These are phyloP conservation scores for Kwoniella newhampshirensis DNA, from an alignment of 768 basidiomycete genomes.

Conservation along the genomic window DNA sequence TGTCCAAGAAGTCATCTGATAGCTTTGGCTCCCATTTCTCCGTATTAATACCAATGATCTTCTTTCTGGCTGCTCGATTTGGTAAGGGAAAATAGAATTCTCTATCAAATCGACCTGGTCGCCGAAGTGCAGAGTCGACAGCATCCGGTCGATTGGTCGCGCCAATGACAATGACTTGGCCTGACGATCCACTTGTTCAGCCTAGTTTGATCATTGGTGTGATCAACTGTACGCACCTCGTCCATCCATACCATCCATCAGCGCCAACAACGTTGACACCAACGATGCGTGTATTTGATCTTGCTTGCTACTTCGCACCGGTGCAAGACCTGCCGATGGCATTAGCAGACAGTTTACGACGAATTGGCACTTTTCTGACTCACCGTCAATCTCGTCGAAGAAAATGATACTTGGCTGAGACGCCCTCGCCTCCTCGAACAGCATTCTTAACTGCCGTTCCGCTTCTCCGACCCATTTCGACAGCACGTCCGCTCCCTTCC, in stretches of 20 bases:
- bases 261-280: conserved; percentile 87
- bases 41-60: conserved; percentile 88
- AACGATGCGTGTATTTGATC: conserved; percentile 99
- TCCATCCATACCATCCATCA: conserved; percentile 99
- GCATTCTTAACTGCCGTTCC: conserved; percentile 85
- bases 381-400: conserved; percentile 97
- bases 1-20: conserved; percentile 60
- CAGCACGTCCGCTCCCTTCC: conserved; percentile 95
- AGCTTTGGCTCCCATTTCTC: conserved; percentile 83
- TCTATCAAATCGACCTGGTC: conserved; percentile 93
- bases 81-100: conserved; percentile 98
- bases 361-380: conserved; percentile 8
- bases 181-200: too few species aligned
- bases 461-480: conserved; percentile 99
- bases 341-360: not conserved
- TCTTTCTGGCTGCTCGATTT: conserved; percentile 75
- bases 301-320: conserved; percentile 96
- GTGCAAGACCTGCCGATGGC: conserved; percentile 65
- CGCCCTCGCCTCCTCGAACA: conserved; percentile 92
- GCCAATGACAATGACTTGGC: conserved; percentile 95
- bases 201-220: too few species aligned
- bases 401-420: conserved; percentile 97
- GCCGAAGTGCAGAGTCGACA: conserved; percentile 90
- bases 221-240: conserved; percentile 58
- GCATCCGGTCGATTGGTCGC: conserved; percentile 97